Evolutionary conservation across 257 asterid species (phyloP), one percentile per base, ranked within the genome.

Genomic region (Solanum corneliomulleri): DNA sequence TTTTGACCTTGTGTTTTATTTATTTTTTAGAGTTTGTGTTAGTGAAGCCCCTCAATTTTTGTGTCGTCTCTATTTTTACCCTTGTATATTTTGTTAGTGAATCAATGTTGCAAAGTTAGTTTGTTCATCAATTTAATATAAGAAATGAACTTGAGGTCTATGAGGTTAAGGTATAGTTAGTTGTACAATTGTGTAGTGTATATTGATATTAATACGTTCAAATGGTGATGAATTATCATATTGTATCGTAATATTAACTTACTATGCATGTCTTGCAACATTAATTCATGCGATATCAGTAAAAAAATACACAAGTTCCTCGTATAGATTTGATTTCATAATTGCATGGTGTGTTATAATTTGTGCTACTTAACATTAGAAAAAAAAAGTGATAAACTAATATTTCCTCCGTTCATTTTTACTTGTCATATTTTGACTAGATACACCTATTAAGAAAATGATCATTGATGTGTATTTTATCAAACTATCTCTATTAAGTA

Each of bases 401-500:
- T 49, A 15, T 20, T 6, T 2, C 8, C 0, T 49, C 8, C 0
- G 21, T 16, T 15, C 9, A 49, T 3, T 49, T 49, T 49, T 49
- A 49, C 21, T 49, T 47, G 20, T 14, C 20, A 14, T 14, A 47
- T 49, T 49, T 37, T 49, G 3, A 49, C 1, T 49, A 14, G 58
- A 1, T 8, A 49, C 9, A 5, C 0, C 0, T 0, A 49, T 49
- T 15, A 15, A 15, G 0, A 49, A 15, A 49, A 49, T 15, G 1
- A 15, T 49, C 16, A 49, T 6, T 15, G 21, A 6, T 49, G 6
- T 0, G 9, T 49, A 5, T 49, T 49, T 47, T 47, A 49, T 20
- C 21, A 15, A 49, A 49, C 7, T 45, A 13, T 13, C 16, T 0
- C 5, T 45, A 45, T 45, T 13, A 45, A 45, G 13, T 45, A 7